Evolutionary conservation across 306 rosid species (phyloP).

Genomic region (Citrullus mucosospermus): DNA sequence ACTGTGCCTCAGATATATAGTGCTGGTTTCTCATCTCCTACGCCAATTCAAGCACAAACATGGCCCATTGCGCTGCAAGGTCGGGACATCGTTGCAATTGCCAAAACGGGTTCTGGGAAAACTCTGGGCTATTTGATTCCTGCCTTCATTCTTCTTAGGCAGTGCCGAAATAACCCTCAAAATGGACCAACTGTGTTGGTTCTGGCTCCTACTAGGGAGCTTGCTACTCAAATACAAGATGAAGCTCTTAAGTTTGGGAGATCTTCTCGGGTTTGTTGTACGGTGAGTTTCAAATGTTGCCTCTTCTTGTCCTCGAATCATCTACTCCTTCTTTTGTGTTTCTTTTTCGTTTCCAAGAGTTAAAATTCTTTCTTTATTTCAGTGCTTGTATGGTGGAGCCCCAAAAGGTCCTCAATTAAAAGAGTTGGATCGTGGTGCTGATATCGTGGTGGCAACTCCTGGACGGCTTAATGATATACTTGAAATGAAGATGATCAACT

Average conservation of each 20-base stretch:
- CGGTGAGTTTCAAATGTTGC: conserved; percentile 38
- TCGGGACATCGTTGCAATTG: conserved; percentile 95
- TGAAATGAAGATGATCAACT: conserved; percentile 83
- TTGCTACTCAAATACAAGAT: conserved; percentile 94
- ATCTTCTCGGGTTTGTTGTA: conserved; percentile 78
- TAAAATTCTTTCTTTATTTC: conserved; percentile 20
- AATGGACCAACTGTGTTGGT: conserved; percentile 94
- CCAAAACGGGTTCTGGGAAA: conserved; percentile 97
- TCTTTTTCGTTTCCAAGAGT: neutral
- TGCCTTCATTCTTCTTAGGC: conserved; percentile 79
- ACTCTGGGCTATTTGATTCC: conserved; percentile 92
- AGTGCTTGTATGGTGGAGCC: conserved; percentile 99
- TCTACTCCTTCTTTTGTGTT: neutral
- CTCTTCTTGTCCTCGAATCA: neutral
- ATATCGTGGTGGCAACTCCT: conserved; percentile 97
- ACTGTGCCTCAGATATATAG: conserved; percentile 54
- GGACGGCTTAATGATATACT: conserved; percentile 95
- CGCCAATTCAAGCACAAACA: conserved; percentile 98
- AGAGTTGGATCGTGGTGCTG: conserved; percentile 91
- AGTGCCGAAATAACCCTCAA: conserved; percentile 57
- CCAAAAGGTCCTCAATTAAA: conserved; percentile 79
- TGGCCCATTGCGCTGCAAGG: conserved; percentile 98
- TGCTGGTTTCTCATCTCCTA: conserved; percentile 89
- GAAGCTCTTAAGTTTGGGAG: conserved; percentile 85
- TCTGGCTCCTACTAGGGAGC: conserved; percentile 97